Evolutionary conservation across 2,329 filamentous ascomycete species (phyloP), one percentile per base, ranked within the genome.

Genomic region (Xylariaceae sp.): DNA sequence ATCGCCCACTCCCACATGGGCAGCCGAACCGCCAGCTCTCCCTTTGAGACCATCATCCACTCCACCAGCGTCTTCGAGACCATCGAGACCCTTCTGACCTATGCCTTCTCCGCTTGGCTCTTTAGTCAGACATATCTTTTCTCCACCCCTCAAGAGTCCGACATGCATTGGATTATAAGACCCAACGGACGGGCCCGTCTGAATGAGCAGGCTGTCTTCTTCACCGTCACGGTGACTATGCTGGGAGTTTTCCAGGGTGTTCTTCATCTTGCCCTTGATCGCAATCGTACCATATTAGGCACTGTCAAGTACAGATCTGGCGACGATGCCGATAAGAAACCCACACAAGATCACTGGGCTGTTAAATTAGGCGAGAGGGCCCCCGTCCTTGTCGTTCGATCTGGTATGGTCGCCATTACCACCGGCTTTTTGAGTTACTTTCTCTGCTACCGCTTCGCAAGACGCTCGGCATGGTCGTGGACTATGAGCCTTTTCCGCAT

Each of bases 201-300:
- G 47, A 97, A 97, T 63, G 92, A 97, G 71, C 80, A 86, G 53
- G 85, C 89, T 1, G 77, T 97, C 21, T 93, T 90, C 62, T 72
- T 95, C 40, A 82, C 87, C 25, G 79, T 77, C 48, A 82, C 86
- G 58, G 79, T 93, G 54, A 61, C 83, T 3, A 65, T 83, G 1
- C 74, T 93, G 35, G 88, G 86, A 4, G 47, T 86, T 8, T 67
- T 76, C n/a, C 87, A 95, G 64, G 80, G 85, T 2, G 59, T 76
- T 10, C 60, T 77, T 23, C 91, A 96, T 62, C 71, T 95, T 14
- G 81, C 77, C 61, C 72, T 70, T 41, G 90, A 95, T 61, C 80
- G 83, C 51, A 90, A 95, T 64, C 77, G 76, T 32, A 72, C 94
- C 40, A 59, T 71, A 3, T 76, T 77, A 53, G 66, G 69, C 10